Evolutionary conservation across 2,329 filamentous ascomycete species (phyloP).

Genomic region (Juglanconis sp.): DNA sequence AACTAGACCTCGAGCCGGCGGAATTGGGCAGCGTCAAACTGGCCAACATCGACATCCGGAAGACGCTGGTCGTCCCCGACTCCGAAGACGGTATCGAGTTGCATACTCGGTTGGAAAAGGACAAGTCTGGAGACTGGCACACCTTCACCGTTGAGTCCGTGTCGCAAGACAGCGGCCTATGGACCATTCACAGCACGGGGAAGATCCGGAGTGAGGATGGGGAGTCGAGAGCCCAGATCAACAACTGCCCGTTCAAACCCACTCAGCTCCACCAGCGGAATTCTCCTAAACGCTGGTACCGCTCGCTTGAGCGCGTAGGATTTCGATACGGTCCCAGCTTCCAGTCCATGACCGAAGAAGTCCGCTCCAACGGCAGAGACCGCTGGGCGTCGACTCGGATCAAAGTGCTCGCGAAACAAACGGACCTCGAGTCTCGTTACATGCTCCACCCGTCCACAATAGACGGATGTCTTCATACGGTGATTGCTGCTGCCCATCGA

Average conservation of each 20-base stretch:
- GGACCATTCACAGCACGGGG: no score
- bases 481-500: constrained; percentile 28
- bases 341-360: constrained; percentile 25
- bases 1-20: constrained; percentile 21
- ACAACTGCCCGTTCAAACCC: constrained; percentile 4
- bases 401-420: constrained; percentile 19
- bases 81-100: background rate
- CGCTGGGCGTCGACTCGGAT: constrained; percentile 22
- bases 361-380: constrained; percentile 18
- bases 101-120: no score
- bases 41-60: background rate
- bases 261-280: constrained; percentile 22
- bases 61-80: background rate
- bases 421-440: constrained; percentile 34
- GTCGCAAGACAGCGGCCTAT: no score
- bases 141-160: no score
- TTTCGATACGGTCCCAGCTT: constrained; percentile 38
- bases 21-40: background rate
- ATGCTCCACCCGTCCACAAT: constrained; percentile 37
- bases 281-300: constrained; percentile 28
- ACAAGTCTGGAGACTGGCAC: no score
- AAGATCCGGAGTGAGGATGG: no score
- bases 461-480: constrained; percentile 34
- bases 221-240: constrained; percentile 5
- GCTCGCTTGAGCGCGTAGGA: constrained; percentile 32